phyloP scores from a whole-genome alignment of 208 protist genomes.

The Trypanosoma lewisi region DNA sequence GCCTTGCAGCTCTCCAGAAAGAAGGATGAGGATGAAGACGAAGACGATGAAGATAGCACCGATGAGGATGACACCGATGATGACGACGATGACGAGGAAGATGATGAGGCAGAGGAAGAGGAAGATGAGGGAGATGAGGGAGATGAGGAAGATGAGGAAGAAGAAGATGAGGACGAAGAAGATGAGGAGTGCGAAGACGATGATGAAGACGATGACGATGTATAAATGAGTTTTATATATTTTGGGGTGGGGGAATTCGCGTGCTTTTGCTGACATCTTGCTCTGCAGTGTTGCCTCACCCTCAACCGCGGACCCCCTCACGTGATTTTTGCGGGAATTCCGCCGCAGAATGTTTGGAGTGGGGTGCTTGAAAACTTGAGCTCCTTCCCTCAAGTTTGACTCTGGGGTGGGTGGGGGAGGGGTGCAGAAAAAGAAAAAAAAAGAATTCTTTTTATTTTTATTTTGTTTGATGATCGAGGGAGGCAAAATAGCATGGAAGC shows the following conservation, averaged over 20 bases:
- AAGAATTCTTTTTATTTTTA: not conserved
- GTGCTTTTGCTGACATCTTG: not conserved
- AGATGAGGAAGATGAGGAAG: slow-evolving; percentile 17
- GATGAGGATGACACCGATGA: slow-evolving; percentile 4
- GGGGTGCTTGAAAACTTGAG: too few relatives aligned
- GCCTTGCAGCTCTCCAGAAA: not conserved
- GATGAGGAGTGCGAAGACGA: not conserved
- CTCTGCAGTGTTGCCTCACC: too few relatives aligned
- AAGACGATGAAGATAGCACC: slow-evolving; percentile 4
- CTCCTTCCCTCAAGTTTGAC: too few relatives aligned
- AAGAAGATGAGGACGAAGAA: slow-evolving; percentile 14
- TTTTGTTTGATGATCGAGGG: not conserved
- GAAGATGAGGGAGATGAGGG: slow-evolving; percentile 4
- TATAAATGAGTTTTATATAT: not conserved
- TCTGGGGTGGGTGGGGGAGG: not conserved
- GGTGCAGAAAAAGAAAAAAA: not conserved
- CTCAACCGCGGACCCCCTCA: too few relatives aligned
- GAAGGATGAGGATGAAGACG: slow-evolving; percentile 13
- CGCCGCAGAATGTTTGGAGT: too few relatives aligned
- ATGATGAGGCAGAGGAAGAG: slow-evolving; percentile 17
- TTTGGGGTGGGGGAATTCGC: not conserved
- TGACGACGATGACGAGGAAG: slow-evolving; percentile 7
- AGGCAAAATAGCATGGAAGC: not conserved
- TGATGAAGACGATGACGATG: slow-evolving; percentile 2
- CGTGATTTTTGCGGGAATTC: too few relatives aligned